Conservation (phyloP, 2,329 filamentous ascomycete genomes). For the Trichoderma arundinaceum region DNA sequence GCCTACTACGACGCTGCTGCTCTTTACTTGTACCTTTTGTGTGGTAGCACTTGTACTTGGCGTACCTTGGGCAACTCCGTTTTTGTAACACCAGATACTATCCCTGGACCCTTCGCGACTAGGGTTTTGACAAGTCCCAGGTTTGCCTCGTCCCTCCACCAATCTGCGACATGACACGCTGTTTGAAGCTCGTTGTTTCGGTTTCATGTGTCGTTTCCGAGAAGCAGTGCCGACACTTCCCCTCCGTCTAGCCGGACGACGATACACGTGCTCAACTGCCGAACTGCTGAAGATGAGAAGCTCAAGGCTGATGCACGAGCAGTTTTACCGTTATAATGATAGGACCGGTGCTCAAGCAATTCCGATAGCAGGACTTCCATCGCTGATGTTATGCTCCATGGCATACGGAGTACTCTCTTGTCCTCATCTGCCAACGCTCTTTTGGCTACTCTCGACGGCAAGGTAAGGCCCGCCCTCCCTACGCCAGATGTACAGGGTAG, state of each 20-base stretch:
- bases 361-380: neutral
- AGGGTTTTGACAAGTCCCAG: conserved; percentile 14
- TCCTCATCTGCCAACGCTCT: neutral
- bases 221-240: too few species aligned
- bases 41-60: neutral
- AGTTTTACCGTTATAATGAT: neutral
- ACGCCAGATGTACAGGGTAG: neutral
- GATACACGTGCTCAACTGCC: conserved; percentile 21
- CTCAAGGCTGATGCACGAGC: neutral
- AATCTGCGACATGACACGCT: conserved; percentile 18
- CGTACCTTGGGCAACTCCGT: neutral
- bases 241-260: neutral
- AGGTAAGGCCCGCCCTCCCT: neutral
- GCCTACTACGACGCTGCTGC: too few species aligned
- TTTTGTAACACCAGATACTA: conserved; percentile 4
- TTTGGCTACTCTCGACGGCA: neutral
- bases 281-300: neutral
- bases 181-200: conserved; percentile 9
- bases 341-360: neutral
- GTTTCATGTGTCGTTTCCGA: conserved; percentile 11
- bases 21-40: neutral
- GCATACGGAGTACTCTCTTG: neutral
- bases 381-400: neutral
- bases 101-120: conserved; percentile 15
- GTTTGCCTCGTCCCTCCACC: neutral